Evolutionary conservation across 1,284 basidiomycete genomes (phyloP).

Genomic region (Moesziomyces sp.): DNA sequence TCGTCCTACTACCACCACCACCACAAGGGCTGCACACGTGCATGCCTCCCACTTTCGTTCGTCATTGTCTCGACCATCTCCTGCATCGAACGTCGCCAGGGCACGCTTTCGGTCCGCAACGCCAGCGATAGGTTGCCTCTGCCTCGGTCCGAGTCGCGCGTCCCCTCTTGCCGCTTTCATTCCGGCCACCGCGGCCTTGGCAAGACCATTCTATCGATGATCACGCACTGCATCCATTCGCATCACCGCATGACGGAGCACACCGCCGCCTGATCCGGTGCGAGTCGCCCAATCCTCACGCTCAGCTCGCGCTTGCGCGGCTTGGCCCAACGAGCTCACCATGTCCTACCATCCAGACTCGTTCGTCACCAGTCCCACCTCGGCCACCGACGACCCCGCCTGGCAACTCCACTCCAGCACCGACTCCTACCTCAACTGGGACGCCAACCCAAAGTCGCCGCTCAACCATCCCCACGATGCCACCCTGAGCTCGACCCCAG

Average conservation of each 20-base stretch:
- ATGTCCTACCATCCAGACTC: constrained; percentile 37
- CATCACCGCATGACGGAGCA: not conserved
- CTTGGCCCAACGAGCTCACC: constrained; percentile 4
- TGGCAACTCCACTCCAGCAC: constrained; percentile 47
- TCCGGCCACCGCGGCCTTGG: no score
- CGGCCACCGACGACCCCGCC: constrained; percentile 14
- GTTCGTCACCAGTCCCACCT: constrained; percentile 21
- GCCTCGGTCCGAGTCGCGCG: no score
- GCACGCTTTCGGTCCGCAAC: not conserved
- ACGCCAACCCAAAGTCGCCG: constrained; percentile 15
- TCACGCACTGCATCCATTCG: not conserved
- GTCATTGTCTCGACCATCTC: not conserved
- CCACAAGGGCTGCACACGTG: constrained; percentile 1
- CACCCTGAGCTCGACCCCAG: constrained; percentile 3
- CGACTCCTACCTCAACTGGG: constrained; percentile 42
- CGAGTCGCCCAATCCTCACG: no score
- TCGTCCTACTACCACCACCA: constrained; percentile 1
- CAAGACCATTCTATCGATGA: no score
- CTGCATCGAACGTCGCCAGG: not conserved
- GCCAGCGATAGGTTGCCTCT: no score
- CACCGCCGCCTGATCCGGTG: not conserved
- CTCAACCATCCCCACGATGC: constrained; percentile 1
- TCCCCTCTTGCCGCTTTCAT: no score
- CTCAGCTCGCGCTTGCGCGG: no score
- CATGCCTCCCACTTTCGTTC: not conserved